A percentile compares a stretch with the other conserved stretches of the same genome.
Evolutionary conservation across 2,329 filamentous ascomycete species (phyloP).

Genomic region (Dactylellina cionopaga): DNA sequence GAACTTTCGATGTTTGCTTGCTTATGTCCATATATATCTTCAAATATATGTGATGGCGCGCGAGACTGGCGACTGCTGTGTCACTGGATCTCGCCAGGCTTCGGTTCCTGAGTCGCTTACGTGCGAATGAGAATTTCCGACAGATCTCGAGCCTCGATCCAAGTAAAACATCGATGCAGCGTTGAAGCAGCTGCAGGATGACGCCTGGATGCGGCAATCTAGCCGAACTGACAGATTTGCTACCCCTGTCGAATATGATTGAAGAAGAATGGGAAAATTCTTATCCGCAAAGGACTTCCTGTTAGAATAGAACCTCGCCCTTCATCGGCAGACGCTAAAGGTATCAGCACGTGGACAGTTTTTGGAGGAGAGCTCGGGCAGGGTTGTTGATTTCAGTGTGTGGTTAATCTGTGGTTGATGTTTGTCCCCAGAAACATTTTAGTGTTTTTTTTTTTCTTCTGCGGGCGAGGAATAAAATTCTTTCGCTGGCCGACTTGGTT

Average conservation of each 20-base stretch:
- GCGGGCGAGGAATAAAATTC: slow-evolving; percentile 36
- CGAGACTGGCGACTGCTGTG: slow-evolving; percentile 1
- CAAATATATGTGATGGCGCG: not conserved
- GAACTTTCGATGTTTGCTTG: not conserved
- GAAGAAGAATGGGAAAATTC: slow-evolving; percentile 1
- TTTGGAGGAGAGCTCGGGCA: slow-evolving; percentile 19
- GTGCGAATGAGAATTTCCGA: slow-evolving; percentile 6
- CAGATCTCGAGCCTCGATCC: not conserved
- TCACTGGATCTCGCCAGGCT: slow-evolving; percentile 19
- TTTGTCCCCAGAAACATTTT: slow-evolving; percentile 8
- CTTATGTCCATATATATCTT: not conserved
- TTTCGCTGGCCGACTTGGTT: slow-evolving; percentile 14
- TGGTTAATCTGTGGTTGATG: not conserved
- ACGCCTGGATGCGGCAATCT: slow-evolving; percentile 46
- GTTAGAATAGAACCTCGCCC: not conserved
- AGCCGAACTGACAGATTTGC: slow-evolving; percentile 34
- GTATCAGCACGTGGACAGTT: slow-evolving; percentile 24
- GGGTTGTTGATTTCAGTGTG: not conserved
- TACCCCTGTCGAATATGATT: slow-evolving; percentile 11
- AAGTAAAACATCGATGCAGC: slow-evolving; percentile 8
- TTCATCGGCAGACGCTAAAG: slow-evolving; percentile 29
- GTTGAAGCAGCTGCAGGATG: slow-evolving; percentile 38
- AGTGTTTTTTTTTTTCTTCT: slow-evolving; percentile 26
- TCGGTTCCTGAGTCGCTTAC: slow-evolving; percentile 35
- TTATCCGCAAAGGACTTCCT: slow-evolving; percentile 13